Evolutionary conservation across 108 stramenopile species (phyloP), one percentile per base, ranked within the genome.

Genomic region (Craspedostauros australis): DNA sequence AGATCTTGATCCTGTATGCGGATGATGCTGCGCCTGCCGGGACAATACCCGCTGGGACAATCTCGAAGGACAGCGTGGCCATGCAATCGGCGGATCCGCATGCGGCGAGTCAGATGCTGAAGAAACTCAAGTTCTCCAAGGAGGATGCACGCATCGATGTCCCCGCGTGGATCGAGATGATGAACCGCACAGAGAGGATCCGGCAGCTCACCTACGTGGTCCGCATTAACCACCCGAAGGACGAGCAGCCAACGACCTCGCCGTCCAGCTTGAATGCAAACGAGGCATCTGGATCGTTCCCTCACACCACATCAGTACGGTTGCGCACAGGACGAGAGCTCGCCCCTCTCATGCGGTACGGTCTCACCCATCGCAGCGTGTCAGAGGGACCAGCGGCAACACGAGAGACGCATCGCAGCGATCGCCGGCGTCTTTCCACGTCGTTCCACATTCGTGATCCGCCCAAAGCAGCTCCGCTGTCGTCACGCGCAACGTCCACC

Each of bases 111-210:
- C 33, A 34, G 14, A 55, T 34, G 7, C 27, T 41, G 27, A 22
- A 24, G 28, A 45, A 21, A 26, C 46, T 62, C 7, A 42, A 48
- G 8, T 76, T 76, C 48, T 69, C 62, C 32, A 39, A 15, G 16
- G 69, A 79, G 14, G 58, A 68, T 19, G 68, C 62, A 15, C 57
- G 62, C 6, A 39, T 79, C 4, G 86, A 93, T 71, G 84, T 75
- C 4, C 85, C 91, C 29, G 88, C 81, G 2, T 93, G 88, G 84
- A 66, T 93, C 26, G 92, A 93, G 57, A 66, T 84, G 61, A 83
- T 88, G 83, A 79, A 89, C 62, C 55, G 92, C 50, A 72, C 68
- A 14, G 65, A 73, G 15, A 61, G 88, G 39, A 52, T 68, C 23
- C 73, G 68, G 5, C 81, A 82, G 54, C 76, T 82, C 6, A 77